phyloP scores from a whole-genome alignment of 192 early-diverging fungal species.

The Linnemannia schmuckeri region DNA sequence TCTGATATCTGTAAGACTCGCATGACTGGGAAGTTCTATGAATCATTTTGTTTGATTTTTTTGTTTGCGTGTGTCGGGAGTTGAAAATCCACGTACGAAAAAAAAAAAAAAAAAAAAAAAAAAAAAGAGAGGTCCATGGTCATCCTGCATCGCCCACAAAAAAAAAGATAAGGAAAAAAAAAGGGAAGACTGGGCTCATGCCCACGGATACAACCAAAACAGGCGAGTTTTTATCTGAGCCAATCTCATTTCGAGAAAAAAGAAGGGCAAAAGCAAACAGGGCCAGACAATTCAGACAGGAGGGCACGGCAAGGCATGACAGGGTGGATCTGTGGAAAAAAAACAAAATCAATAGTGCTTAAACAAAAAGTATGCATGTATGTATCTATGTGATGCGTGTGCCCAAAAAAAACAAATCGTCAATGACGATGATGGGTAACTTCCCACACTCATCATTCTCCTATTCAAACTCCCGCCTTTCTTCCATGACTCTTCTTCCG shows the following conservation, averaged over 20 bases:
- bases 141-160: background rate
- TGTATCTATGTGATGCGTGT: background rate
- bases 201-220: constrained; percentile 10
- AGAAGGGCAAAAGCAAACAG: background rate
- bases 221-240: background rate
- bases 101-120: background rate
- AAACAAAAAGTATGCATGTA: background rate
- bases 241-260: background rate
- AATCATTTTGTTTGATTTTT: background rate
- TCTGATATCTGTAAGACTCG: background rate
- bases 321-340: background rate
- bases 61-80: background rate
- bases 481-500: background rate
- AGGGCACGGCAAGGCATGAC: background rate
- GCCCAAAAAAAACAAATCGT: background rate
- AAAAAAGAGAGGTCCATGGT: background rate
- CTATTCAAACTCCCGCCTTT: constrained; percentile 2
- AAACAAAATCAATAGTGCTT: background rate
- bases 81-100: background rate
- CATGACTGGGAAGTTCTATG: background rate
- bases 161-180: constrained; percentile 7
- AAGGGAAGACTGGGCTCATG: background rate
- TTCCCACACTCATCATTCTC: background rate
- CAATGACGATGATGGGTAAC: background rate
- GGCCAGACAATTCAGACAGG: background rate